Base-by-base conservation (phyloP, 2,329 filamentous ascomycete species). In the Penicillium nordicum region DNA sequence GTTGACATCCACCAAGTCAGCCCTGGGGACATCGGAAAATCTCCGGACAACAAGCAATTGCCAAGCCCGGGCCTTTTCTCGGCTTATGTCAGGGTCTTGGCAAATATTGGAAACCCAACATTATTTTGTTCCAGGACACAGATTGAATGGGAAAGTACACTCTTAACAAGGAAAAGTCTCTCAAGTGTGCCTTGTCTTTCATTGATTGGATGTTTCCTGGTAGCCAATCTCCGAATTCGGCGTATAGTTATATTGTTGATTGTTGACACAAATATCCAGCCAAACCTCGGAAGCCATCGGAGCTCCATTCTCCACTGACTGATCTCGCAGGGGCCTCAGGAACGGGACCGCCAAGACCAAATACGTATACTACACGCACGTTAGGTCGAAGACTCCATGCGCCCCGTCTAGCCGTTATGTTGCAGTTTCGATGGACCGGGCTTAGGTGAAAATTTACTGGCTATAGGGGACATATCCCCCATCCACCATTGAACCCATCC, bases 271-370 rank as follows among this genome's bases (percentile, higher is more conserved):
- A 25, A 29, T 45, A 27, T 18, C 5, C 21, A 25, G 30, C 30
- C 49, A 12, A n/a, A 32, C 11, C 30, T 32, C 12, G 11, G 5
- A 32, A 45, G 50, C 18, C 7, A 1, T 36, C 51, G 51, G 51
- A 4, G 12, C 37, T 36, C 36, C 18, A 21, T 32, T 49, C 43
- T 53, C 51, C 51, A 44, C 51, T 53, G 44, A 53, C 50, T 53
- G 50, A 27, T 41, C 29, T 48, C 1, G 11, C 14, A 25, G n/a
- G 30, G 50, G n/a, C 40, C 14, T 12, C 41, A 5, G 41, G 5
- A 32, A 29, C 29, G n/a, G 25, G 34, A n/a, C 42, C 18, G 51
- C 51, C 44, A 53, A 53, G 51, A 53, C 51, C n/a, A 16, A 32
- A 10, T 49, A 49, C 51, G 44, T 53, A 43, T 12, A 47, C 41